phyloP scores from a whole-genome alignment of 2,329 filamentous ascomycete species.

The Penicillium aurantiogriseum region DNA sequence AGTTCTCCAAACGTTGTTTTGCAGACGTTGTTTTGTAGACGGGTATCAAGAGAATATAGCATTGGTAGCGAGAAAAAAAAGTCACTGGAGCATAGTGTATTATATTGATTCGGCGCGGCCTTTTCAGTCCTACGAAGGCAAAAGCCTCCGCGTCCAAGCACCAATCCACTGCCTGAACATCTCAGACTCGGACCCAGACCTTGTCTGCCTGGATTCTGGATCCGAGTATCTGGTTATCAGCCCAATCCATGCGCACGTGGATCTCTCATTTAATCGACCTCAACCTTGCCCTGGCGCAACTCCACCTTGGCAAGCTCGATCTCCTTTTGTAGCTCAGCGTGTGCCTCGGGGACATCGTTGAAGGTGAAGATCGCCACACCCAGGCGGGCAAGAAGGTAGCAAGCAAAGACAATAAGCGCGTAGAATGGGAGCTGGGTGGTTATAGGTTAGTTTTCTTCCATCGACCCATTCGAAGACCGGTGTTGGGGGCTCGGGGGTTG shows the following conservation, averaged over 20 bases:
- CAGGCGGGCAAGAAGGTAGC: constrained; percentile 86
- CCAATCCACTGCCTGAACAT: not conserved
- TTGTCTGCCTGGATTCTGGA: not conserved
- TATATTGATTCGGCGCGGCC: constrained; percentile 9
- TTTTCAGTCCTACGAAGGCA: not conserved
- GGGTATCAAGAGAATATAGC: constrained; percentile 21
- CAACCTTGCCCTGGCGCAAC: constrained; percentile 43
- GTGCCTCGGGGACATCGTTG: constrained; percentile 89
- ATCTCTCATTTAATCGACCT: constrained; percentile 39
- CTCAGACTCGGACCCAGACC: not conserved
- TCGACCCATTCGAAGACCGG: constrained; percentile 3
- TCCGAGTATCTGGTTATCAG: not conserved
- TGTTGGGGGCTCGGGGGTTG: not conserved
- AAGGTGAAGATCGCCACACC: constrained; percentile 93
- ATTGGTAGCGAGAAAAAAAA: constrained; percentile 17
- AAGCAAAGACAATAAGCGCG: constrained; percentile 84
- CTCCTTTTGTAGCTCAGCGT: constrained; percentile 85
- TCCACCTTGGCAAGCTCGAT: constrained; percentile 54
- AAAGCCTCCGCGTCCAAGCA: not conserved
- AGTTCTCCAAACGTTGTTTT: not conserved
- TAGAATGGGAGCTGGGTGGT: constrained; percentile 80
- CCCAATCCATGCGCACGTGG: not conserved
- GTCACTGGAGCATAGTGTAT: constrained; percentile 10
- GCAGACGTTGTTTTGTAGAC: constrained; percentile 1
- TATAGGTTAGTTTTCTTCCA: not conserved